phyloP scores from a whole-genome alignment of 192 early-diverging fungal species.

The Rhizophagus clarus region DNA sequence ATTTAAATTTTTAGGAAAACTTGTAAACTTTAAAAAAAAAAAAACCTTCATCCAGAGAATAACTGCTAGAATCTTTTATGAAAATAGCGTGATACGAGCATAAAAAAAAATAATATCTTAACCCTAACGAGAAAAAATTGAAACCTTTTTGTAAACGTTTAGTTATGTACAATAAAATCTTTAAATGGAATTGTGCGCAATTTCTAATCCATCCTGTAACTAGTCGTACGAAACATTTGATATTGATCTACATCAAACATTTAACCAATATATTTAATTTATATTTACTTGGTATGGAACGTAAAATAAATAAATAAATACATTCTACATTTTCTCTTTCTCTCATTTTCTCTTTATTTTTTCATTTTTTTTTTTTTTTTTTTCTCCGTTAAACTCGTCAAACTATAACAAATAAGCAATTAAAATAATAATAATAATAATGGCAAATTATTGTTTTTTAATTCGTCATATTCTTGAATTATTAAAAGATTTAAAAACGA shows the following conservation, averaged over 20 bases:
- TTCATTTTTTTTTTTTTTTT: not conserved
- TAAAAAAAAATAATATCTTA: not conserved
- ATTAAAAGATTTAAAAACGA: not conserved
- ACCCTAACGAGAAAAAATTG: not conserved
- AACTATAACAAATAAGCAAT: not conserved
- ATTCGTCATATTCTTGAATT: not conserved
- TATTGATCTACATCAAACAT: not conserved
- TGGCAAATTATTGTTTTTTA: not conserved
- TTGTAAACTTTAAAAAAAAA: no score
- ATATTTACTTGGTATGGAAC: no score
- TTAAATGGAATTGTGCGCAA: not conserved
- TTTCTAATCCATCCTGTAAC: not conserved
- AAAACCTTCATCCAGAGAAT: no score
- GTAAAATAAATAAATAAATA: no score
- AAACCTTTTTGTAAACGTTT: no score
- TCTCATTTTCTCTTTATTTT: not conserved
- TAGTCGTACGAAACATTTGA: not conserved
- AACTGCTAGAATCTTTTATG: no score
- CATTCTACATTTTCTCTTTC: no score
- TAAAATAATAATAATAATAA: not conserved
- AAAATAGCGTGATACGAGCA: not conserved
- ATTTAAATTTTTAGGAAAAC: no score
- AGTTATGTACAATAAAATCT: not conserved
- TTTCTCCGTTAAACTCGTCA: not conserved
- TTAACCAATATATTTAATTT: not conserved